These are phyloP conservation scores for Ascochyta rabiei DNA, from an alignment of 2,329 filamentous ascomycete genomes.

Conservation along the genomic window DNA sequence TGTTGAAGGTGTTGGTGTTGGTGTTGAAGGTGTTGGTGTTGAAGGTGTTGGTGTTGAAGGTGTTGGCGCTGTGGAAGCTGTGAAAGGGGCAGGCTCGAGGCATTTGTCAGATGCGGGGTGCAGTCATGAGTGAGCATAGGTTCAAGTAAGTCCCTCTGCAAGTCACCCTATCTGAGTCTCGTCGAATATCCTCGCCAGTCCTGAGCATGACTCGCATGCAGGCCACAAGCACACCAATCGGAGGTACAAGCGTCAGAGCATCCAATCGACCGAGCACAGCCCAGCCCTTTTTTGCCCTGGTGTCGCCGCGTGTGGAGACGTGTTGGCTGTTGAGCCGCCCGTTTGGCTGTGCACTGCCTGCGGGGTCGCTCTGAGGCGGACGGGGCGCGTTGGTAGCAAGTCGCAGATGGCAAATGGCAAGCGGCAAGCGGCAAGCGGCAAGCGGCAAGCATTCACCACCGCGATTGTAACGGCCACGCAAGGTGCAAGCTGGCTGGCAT, in stretches of 20 bases:
- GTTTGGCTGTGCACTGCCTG: constrained; percentile 24
- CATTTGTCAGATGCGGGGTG: neutral
- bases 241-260: constrained; percentile 7
- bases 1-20: too few relatives aligned
- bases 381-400: constrained; percentile 21
- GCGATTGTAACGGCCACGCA: constrained; percentile 14
- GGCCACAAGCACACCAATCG: constrained; percentile 7
- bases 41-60: too few relatives aligned
- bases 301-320: constrained; percentile 12
- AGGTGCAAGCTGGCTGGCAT: constrained; percentile 16
- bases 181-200: neutral
- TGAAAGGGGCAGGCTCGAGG: neutral
- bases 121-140: neutral
- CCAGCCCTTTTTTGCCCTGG: constrained; percentile 14
- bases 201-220: constrained; percentile 10
- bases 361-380: constrained; percentile 23
- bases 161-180: neutral
- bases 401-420: neutral
- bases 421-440: neutral
- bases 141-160: neutral
- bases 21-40: too few relatives aligned
- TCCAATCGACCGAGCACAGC: constrained; percentile 5
- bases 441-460: neutral
- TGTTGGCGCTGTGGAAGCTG: neutral
- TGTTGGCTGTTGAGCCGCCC: constrained; percentile 13